Evolutionary conservation across 176 grass and related monocot species (phyloP).

Genomic region (Musa itinerans): DNA sequence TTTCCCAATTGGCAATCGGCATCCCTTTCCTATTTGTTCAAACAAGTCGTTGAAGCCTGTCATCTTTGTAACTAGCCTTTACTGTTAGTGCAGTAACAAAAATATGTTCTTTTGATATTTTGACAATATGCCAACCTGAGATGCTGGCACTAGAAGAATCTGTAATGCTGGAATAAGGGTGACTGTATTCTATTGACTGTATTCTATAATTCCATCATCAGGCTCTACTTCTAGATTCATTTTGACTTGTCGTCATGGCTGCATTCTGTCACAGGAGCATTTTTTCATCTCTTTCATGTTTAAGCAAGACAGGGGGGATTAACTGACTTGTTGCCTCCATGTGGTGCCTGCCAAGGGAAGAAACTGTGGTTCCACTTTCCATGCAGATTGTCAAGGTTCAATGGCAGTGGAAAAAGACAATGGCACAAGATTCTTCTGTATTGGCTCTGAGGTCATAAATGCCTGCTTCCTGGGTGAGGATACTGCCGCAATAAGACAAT

Average conservation of each 20-base stretch:
- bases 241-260: neutral
- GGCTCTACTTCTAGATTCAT: neutral
- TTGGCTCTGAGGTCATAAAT: neutral
- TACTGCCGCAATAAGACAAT: slow-evolving; percentile 54
- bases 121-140: slow-evolving; percentile 46
- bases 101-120: slow-evolving; percentile 12
- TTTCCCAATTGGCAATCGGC: slow-evolving; percentile 40
- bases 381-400: neutral
- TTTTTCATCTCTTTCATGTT: neutral
- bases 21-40: slow-evolving; percentile 70
- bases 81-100: slow-evolving; percentile 33
- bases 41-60: slow-evolving; percentile 44
- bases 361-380: neutral
- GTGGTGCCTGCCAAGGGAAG: neutral
- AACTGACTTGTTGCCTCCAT: neutral
- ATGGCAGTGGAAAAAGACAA: neutral
- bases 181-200: slow-evolving; percentile 44
- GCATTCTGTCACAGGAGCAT: neutral
- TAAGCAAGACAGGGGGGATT: neutral
- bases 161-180: slow-evolving; percentile 49
- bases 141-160: slow-evolving; percentile 76
- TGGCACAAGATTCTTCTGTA: neutral
- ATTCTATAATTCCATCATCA: slow-evolving; percentile 32
- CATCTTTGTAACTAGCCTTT: slow-evolving; percentile 64
- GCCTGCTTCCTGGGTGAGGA: slow-evolving; percentile 29